Evolutionary conservation across 371 early-diverging fungal species (phyloP), one percentile per base, ranked within the genome.

Genomic region (Zychaea mexicana): DNA sequence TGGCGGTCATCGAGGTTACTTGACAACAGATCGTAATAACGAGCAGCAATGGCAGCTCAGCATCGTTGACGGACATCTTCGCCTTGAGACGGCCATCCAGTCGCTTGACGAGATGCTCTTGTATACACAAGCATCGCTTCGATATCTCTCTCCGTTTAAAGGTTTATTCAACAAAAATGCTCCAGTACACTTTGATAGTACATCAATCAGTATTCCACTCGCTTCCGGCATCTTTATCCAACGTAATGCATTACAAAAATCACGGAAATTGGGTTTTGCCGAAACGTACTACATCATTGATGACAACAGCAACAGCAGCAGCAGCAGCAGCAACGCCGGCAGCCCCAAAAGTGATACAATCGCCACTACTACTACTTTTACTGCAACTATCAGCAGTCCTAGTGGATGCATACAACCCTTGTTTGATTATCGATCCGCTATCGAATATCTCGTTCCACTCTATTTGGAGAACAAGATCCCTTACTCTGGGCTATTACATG

Each of bases 41-140:
- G 45, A 58, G n/a, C 45, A 12, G 13, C 24, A 57, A 55, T 67
- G 67, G 67, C 47, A 67, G 13, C 39, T 67, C 13, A 57, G 62
- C 22, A 17, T 67, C 19, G 53, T 58, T 10, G 33, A 62, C 30
- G 67, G 67, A 21, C n/a, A 21, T 13, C 38, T 67, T n/a, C 42
- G 31, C 5, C 27, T 67, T 15, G 59, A 62, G 9, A 57, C 67
- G 3, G 21, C 52, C 15, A 67, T 67, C 22, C 62, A 36, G 13
- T 49, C 58, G 19, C 9, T 61, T 22, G 53, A 57, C 26, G 67
- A 67, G 28, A 24, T 67, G 38, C n/a, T 52, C 2, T n/a, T 39
- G 2, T 62, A 55, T 30, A 53, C 52, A 8, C 46, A 57, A 30
- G 62, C 67, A 21, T 52, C 60, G 10, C 15, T 52, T 0, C 62